A percentile compares a stretch with the other conserved stretches of the same genome.
Evolutionary conservation across 805 yeast genomes (phyloP).

Genomic region (Candida sithepensis): DNA sequence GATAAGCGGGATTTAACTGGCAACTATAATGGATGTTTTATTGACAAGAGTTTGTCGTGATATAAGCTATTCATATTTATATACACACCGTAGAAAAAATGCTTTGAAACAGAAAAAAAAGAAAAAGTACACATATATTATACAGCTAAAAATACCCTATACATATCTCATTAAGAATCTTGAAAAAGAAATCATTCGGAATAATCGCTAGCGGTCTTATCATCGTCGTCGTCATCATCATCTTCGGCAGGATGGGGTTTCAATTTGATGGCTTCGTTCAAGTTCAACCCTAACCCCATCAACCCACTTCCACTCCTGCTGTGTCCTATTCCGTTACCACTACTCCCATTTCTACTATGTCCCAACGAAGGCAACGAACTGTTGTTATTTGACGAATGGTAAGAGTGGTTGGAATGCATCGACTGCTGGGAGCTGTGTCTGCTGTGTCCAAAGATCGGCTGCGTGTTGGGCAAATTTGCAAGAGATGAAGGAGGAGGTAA

Average conservation of each 20-base stretch:
- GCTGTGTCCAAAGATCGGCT: background rate
- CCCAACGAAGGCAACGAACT: background rate
- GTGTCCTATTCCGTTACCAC: background rate
- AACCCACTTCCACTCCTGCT: background rate
- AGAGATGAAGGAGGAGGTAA: too few relatives aligned
- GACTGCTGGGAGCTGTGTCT: background rate
- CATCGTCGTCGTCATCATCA: slow-evolving; percentile 27
- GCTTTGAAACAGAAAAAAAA: background rate
- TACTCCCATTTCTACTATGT: background rate
- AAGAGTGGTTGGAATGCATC: background rate
- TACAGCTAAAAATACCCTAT: background rate
- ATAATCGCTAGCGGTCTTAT: slow-evolving; percentile 23
- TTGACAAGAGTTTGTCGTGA: too few relatives aligned
- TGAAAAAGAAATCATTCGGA: slow-evolving; percentile 7
- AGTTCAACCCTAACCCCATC: background rate
- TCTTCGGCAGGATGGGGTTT: too few relatives aligned
- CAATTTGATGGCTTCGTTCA: background rate
- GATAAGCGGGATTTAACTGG: too few relatives aligned
- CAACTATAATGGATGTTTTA: too few relatives aligned
- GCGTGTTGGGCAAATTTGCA: too few relatives aligned
- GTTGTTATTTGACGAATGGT: background rate
- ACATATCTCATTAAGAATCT: background rate
- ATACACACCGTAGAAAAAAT: too few relatives aligned
- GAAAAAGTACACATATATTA: background rate
- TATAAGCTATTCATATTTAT: too few relatives aligned